Evolutionary conservation across 371 early-diverging fungal genomes (phyloP).

Genomic region (Rhizomucor miehei): DNA sequence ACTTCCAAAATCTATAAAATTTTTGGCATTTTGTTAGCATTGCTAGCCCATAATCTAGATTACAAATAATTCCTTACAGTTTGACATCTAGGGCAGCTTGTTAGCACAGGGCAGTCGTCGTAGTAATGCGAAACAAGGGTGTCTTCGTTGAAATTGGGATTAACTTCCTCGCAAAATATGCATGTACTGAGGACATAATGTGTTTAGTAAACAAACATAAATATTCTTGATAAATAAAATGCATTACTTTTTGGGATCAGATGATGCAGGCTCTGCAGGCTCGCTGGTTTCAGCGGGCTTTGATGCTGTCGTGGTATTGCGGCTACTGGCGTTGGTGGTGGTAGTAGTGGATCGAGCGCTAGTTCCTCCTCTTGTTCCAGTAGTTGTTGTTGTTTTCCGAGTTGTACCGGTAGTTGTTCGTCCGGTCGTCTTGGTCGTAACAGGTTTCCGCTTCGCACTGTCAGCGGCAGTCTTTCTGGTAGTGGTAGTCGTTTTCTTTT

Average conservation of each 20-base stretch:
- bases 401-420: background rate
- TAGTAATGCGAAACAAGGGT: slow-evolving; percentile 76
- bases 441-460: slow-evolving; percentile 7
- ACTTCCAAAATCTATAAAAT: slow-evolving; percentile 69
- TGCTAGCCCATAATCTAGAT: background rate
- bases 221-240: background rate
- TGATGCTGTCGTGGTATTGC: too few relatives aligned
- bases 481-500: slow-evolving; percentile 10
- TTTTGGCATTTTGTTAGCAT: background rate
- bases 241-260: background rate
- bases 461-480: slow-evolving; percentile 3
- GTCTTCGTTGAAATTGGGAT: slow-evolving; percentile 68
- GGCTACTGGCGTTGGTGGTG: too few relatives aligned
- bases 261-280: background rate
- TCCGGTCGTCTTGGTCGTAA: background rate
- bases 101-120: slow-evolving; percentile 70
- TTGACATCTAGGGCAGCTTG: slow-evolving; percentile 68
- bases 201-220: background rate
- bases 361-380: background rate
- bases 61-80: slow-evolving; percentile 43
- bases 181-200: slow-evolving; percentile 37
- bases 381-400: background rate
- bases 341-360: background rate
- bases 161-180: slow-evolving; percentile 77
- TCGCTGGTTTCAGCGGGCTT: background rate